A percentile compares a stretch with the other conserved stretches of the same genome.
Evolutionary conservation across 495 filamentous ascomycete species (phyloP).

Genomic region (Usnea hakonensis): DNA sequence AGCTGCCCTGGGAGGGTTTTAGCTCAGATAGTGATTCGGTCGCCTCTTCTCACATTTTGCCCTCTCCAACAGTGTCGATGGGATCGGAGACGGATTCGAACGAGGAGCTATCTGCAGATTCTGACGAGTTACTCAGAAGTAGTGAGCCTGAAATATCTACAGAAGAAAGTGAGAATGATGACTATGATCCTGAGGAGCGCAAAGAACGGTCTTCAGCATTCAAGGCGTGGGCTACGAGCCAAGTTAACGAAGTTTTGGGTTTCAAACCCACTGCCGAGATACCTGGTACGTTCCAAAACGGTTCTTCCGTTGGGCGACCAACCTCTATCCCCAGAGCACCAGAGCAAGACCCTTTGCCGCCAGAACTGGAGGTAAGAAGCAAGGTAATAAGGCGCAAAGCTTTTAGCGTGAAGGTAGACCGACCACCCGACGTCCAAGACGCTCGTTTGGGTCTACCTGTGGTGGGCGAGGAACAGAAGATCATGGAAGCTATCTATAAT

Average conservation of each 20-base stretch:
- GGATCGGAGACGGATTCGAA: constrained; percentile 16
- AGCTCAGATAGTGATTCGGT: constrained; percentile 37
- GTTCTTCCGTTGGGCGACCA: constrained; percentile 27
- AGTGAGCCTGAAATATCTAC: constrained; percentile 4
- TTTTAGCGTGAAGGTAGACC: constrained; percentile 64
- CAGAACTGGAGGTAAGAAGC: constrained; percentile 59
- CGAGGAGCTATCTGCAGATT: not conserved
- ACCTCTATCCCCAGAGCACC: constrained; percentile 40
- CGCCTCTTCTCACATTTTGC: not conserved
- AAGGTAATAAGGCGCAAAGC: constrained; percentile 59
- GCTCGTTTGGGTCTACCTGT: constrained; percentile 76
- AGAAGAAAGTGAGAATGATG: constrained; percentile 23
- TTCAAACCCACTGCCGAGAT: constrained; percentile 44
- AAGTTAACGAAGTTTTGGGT: constrained; percentile 67
- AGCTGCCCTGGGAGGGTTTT: constrained; percentile 56
- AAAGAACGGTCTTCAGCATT: constrained; percentile 58
- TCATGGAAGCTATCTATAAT: constrained; percentile 95
- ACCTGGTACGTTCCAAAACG: constrained; percentile 28
- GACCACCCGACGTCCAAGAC: constrained; percentile 65
- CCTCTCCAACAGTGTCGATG: constrained; percentile 4
- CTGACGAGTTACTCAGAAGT: constrained; percentile 9
- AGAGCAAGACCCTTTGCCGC: constrained; percentile 68
- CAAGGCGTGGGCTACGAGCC: constrained; percentile 84
- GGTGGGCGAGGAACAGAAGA: constrained; percentile 90
- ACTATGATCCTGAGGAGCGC: constrained; percentile 35